Evolutionary conservation across 345 rosid genomes (phyloP).

Genomic region (Ceriops tagal): DNA sequence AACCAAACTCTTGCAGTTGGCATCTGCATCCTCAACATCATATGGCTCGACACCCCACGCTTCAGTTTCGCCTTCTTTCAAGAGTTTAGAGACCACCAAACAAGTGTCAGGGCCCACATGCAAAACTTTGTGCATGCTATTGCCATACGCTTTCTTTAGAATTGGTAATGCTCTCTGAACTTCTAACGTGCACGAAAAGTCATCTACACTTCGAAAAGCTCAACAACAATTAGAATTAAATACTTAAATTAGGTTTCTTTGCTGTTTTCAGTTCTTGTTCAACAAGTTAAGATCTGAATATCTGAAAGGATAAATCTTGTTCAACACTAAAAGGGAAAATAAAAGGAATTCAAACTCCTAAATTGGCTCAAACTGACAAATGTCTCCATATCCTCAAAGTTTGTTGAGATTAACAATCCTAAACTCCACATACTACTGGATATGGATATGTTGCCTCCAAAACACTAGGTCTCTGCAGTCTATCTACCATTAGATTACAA

Average conservation of each 20-base stretch:
- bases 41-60: constrained; percentile 99
- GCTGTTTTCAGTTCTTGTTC: neutral
- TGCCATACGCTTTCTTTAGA: constrained; percentile 81
- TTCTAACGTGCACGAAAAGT: constrained; percentile 73
- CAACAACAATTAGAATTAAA: neutral
- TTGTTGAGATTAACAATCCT: too few species aligned
- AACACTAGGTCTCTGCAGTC: neutral
- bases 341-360: too few species aligned
- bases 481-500: neutral
- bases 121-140: constrained; percentile 82
- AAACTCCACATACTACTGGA: too few species aligned
- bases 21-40: constrained; percentile 89
- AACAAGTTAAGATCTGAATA: neutral
- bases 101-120: constrained; percentile 97
- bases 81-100: constrained; percentile 71
- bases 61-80: constrained; percentile 88
- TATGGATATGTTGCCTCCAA: too few species aligned
- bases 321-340: too few species aligned
- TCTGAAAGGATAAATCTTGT: too few species aligned
- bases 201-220: constrained; percentile 42
- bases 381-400: too few species aligned
- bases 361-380: too few species aligned
- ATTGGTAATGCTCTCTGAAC: constrained; percentile 73
- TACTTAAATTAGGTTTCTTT: too few species aligned
- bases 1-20: constrained; percentile 71